These are phyloP conservation scores for Sporothrix dimorphospora DNA, from an alignment of 2,329 filamentous ascomycete species.

Conservation along the genomic window DNA sequence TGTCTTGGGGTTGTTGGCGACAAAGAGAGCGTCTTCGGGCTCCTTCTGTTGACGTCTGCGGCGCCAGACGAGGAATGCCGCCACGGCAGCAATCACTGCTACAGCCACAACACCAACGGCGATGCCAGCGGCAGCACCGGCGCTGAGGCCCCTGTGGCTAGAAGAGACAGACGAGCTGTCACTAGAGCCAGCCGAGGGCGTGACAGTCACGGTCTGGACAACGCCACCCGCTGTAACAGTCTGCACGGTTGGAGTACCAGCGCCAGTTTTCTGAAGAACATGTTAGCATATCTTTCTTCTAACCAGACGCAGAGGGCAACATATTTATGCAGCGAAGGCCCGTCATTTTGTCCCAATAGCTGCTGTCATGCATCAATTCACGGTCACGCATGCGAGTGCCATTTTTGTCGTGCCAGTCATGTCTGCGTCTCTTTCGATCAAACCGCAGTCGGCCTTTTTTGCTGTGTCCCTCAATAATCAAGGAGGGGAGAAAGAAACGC, in stretches of 20 bases:
- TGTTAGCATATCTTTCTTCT: neutral
- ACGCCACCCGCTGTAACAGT: constrained; percentile 60
- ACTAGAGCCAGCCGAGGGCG: constrained; percentile 40
- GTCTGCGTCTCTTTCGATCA: neutral
- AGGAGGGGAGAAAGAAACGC: neutral
- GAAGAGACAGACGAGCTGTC: constrained; percentile 26
- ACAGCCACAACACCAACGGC: constrained; percentile 51
- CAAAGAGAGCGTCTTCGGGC: constrained; percentile 48
- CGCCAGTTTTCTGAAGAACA: constrained; percentile 10
- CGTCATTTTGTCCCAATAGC: neutral
- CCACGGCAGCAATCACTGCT: constrained; percentile 41
- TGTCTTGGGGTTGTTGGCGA: constrained; percentile 37
- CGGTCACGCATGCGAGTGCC: constrained; percentile 24
- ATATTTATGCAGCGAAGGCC: neutral
- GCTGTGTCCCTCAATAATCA: neutral
- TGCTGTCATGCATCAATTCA: constrained; percentile 17
- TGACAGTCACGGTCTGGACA: constrained; percentile 59
- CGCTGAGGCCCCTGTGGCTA: constrained; percentile 43
- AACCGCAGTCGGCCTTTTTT: neutral
- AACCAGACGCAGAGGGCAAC: neutral
- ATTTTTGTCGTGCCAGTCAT: constrained; percentile 13
- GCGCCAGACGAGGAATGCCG: constrained; percentile 43
- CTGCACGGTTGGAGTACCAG: constrained; percentile 43
- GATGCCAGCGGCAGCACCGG: constrained; percentile 56
- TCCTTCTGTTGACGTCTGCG: constrained; percentile 48